Percentiles rank a stretch among this genome's conserved stretches.
Conservation (phyloP, 2,329 filamentous ascomycete species). For the Incumbomyces delicatus region DNA sequence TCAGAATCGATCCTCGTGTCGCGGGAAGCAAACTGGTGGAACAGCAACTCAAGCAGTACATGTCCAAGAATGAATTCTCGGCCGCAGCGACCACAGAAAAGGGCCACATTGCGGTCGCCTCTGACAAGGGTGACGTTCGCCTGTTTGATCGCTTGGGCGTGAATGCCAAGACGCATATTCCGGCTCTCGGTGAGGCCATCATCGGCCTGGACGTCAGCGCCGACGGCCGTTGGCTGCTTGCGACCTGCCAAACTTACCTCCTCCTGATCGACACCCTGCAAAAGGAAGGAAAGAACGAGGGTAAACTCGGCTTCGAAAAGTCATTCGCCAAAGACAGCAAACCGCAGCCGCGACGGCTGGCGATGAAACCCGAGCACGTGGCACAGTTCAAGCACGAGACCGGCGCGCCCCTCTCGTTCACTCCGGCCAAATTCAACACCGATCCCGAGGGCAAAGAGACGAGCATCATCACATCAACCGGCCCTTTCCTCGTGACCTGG, state of each 20-base stretch:
- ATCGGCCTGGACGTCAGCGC: conserved; percentile 91
- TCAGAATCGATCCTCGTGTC: conserved; percentile 84
- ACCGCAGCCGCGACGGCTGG: conserved; percentile 82
- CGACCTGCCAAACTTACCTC: conserved; percentile 87
- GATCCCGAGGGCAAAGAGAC: conserved; percentile 73
- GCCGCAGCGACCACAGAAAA: conserved; percentile 90
- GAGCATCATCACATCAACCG: conserved; percentile 91
- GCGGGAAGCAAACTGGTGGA: conserved; percentile 89
- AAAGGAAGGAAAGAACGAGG: conserved; percentile 88
- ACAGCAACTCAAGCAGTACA: conserved; percentile 86
- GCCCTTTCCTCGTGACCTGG: conserved; percentile 96
- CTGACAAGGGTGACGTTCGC: conserved; percentile 94
- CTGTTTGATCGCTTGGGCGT: conserved; percentile 94
- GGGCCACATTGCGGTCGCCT: conserved; percentile 92
- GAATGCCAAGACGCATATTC: conserved; percentile 94
- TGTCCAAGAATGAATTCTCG: conserved; percentile 94
- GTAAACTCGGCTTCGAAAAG: conserved; percentile 95
- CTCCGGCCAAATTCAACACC: conserved; percentile 86
- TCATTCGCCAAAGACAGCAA: conserved; percentile 87
- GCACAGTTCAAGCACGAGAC: conserved; percentile 98
- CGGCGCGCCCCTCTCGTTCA: conserved; percentile 74
- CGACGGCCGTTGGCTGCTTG: conserved; percentile 90
- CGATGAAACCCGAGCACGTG: conserved; percentile 80
- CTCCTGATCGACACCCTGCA: conserved; percentile 87
- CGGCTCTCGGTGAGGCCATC: conserved; percentile 88